Conservation (phyloP, 2,329 filamentous ascomycete species). For the Colletotrichum trifolii region DNA sequence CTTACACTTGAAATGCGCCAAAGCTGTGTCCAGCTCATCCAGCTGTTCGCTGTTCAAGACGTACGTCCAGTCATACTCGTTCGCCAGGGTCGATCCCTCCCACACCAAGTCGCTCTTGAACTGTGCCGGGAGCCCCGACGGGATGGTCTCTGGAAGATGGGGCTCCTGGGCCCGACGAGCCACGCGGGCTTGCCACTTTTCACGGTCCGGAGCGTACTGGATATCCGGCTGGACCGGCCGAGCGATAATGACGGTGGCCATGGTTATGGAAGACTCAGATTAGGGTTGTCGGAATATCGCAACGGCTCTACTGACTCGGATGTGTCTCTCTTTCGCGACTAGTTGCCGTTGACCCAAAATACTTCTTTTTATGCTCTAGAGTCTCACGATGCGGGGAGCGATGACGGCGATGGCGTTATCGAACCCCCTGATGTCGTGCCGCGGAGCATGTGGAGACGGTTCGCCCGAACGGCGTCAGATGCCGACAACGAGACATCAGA, state of each 20-base stretch:
- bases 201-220: slow-evolving; percentile 63
- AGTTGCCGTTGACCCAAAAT: neutral
- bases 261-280: neutral
- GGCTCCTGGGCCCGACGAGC: slow-evolving; percentile 55
- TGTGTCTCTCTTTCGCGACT: neutral
- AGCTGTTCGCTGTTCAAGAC: slow-evolving; percentile 58
- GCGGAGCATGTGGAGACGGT: slow-evolving; percentile 19
- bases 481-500: slow-evolving; percentile 5
- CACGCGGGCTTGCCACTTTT: slow-evolving; percentile 63
- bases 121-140: slow-evolving; percentile 60
- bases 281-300: neutral
- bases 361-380: neutral
- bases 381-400: neutral
- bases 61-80: slow-evolving; percentile 65
- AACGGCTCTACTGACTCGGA: neutral
- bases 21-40: slow-evolving; percentile 54
- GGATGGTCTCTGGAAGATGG: slow-evolving; percentile 52
- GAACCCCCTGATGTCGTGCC: slow-evolving; percentile 24
- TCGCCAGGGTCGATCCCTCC: slow-evolving; percentile 62
- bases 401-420: slow-evolving; percentile 26
- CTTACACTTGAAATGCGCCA: slow-evolving; percentile 34
- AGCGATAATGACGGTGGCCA: slow-evolving; percentile 19
- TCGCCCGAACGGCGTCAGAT: neutral
- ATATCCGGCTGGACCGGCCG: slow-evolving; percentile 68
- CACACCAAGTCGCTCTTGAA: slow-evolving; percentile 65